phyloP scores from a whole-genome alignment of 805 yeast genomes.

The Candida tammaniensis region DNA sequence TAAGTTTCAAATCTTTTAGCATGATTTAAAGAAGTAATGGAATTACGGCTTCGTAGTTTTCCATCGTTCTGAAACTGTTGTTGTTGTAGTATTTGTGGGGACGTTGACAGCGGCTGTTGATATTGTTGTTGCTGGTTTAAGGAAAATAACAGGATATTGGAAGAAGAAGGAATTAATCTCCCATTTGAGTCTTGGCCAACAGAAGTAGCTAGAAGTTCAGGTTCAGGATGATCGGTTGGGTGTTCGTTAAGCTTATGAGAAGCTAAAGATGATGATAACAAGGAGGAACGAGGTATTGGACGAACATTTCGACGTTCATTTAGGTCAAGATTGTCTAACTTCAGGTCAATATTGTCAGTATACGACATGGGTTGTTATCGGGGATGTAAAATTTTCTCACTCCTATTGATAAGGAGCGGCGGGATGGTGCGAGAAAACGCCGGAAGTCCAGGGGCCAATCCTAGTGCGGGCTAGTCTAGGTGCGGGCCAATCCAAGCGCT shows the following conservation, averaged over 20 bases:
- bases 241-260: constrained; percentile 5
- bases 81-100: constrained; percentile 2
- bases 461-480: too few relatives aligned
- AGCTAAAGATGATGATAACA: constrained; percentile 17
- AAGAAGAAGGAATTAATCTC: constrained; percentile 39
- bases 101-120: constrained; percentile 5
- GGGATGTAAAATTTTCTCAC: too few relatives aligned
- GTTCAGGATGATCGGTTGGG: constrained; percentile 35
- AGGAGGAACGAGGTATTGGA: constrained; percentile 11
- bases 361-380: too few relatives aligned
- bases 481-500: too few relatives aligned
- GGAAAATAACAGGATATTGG: constrained; percentile 39
- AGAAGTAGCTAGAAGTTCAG: constrained; percentile 40
- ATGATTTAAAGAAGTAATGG: constrained; percentile 22
- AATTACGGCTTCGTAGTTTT: constrained; percentile 17
- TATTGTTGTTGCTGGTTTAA: constrained; percentile 23
- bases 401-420: too few relatives aligned
- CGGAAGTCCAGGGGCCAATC: too few relatives aligned
- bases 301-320: constrained; percentile 7
- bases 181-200: constrained; percentile 42
- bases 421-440: too few relatives aligned
- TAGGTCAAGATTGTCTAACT: constrained; percentile 11
- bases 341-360: constrained; percentile 9
- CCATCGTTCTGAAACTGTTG: constrained; percentile 1
- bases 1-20: constrained; percentile 38